Percentiles rank a stretch among this genome's conserved stretches.
Conservation (phyloP, 768 basidiomycete genomes). For the Hericium rajendrae region DNA sequence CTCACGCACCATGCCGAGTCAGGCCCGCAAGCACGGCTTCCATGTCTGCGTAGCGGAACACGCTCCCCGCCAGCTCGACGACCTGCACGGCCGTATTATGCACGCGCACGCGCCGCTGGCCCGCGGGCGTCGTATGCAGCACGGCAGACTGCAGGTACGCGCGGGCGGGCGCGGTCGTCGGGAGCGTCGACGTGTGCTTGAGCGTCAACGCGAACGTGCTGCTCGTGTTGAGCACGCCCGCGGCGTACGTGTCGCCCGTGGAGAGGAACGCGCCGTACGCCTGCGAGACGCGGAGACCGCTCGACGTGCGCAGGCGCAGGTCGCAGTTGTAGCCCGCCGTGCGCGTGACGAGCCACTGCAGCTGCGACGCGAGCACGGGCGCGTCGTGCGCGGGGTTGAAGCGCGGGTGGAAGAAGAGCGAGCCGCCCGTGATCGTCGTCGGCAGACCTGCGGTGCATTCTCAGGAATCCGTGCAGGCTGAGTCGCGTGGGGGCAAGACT, state of each 20-base stretch:
- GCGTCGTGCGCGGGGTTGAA: constrained; percentile 67
- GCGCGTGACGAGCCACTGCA: constrained; percentile 57
- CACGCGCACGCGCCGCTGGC: constrained; percentile 75
- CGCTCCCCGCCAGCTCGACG: constrained; percentile 76
- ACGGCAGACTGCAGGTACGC: constrained; percentile 82
- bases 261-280: constrained; percentile 68
- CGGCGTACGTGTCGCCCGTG: constrained; percentile 62
- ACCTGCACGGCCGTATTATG: constrained; percentile 81
- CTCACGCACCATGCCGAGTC: constrained; percentile 57
- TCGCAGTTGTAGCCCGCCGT: constrained; percentile 74
- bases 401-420: constrained; percentile 87
- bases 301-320: constrained; percentile 73
- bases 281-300: constrained; percentile 56
- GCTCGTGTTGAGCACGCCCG: constrained; percentile 75
- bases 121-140: constrained; percentile 71
- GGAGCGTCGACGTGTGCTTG: constrained; percentile 59
- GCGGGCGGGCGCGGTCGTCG: constrained; percentile 58
- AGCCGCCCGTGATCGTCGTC: constrained; percentile 74
- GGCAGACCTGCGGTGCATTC: constrained; percentile 40
- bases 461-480: constrained; percentile 1
- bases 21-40: constrained; percentile 71
- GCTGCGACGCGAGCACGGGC: constrained; percentile 58
- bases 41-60: constrained; percentile 88
- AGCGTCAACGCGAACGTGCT: constrained; percentile 70
- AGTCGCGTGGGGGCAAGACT: constrained; percentile 10